phyloP scores from a whole-genome alignment of 192 early-diverging fungal genomes.

The Chytriomyces sp. region DNA sequence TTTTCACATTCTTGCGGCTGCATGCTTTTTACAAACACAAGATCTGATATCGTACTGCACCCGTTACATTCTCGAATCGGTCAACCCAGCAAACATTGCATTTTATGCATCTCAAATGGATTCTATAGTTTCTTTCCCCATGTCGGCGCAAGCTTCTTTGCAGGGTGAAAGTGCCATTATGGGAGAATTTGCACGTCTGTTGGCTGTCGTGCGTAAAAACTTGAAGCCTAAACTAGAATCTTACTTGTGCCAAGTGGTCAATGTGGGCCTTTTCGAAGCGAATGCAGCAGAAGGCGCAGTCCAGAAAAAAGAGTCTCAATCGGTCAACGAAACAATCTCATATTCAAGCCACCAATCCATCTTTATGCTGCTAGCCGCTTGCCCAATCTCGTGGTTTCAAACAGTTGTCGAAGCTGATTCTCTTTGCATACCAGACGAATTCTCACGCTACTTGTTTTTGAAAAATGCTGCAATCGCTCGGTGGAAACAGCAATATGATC shows the following conservation, averaged over 20 bases:
- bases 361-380: not conserved
- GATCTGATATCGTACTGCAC: constrained; percentile 39
- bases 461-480: constrained; percentile 40
- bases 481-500: constrained; percentile 14
- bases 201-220: not conserved
- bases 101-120: constrained; percentile 35
- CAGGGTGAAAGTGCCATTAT: not conserved
- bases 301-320: not conserved
- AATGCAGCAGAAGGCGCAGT: not conserved
- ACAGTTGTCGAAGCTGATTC: constrained; percentile 28
- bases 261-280: not conserved
- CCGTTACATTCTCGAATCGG: constrained; percentile 14
- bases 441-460: constrained; percentile 50
- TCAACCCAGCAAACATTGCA: constrained; percentile 30
- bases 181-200: constrained; percentile 16
- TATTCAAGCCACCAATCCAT: not conserved
- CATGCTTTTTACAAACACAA: constrained; percentile 47
- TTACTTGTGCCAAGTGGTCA: constrained; percentile 22
- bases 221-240: constrained; percentile 8
- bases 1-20: constrained; percentile 35
- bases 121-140: not conserved
- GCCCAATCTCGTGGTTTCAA: constrained; percentile 34
- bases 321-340: not conserved
- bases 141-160: not conserved
- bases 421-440: constrained; percentile 46